A percentile compares a stretch with the other conserved stretches of the same genome.
Evolutionary conservation across 768 basidiomycete species (phyloP).

Genomic region (Amanita exitialis): DNA sequence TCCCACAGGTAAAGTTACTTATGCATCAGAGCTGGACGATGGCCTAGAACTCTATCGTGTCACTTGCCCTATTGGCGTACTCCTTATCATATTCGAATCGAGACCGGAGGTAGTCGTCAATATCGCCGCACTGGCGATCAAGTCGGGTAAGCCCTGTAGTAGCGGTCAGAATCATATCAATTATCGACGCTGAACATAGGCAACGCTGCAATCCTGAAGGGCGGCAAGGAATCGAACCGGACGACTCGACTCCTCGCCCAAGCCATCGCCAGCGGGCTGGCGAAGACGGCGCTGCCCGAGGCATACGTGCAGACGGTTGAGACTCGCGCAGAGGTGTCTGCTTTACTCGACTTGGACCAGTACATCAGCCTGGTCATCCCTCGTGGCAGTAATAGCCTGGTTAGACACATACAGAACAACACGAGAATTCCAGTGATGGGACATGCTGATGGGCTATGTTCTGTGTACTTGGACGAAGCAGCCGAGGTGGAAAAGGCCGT

Average conservation of each 20-base stretch:
- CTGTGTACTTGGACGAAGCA: conserved; percentile 78
- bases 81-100: conserved; percentile 95
- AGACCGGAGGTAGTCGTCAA: conserved; percentile 97
- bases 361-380: conserved; percentile 98
- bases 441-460: conserved; percentile 94
- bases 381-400: conserved; percentile 86
- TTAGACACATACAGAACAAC: conserved; percentile 77
- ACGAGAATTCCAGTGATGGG: conserved; percentile 98
- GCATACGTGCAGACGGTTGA: conserved; percentile 90
- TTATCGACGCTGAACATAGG: conserved; percentile 35
- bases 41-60: conserved; percentile 84
- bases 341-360: conserved; percentile 74
- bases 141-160: conserved; percentile 64
- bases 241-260: conserved; percentile 70
- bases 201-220: conserved; percentile 95
- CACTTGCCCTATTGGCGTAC: conserved; percentile 92
- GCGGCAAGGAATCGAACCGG: conserved; percentile 87
- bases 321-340: conserved; percentile 84
- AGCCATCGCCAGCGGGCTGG: conserved; percentile 71
- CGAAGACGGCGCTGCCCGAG: conserved; percentile 59
- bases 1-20: conserved; percentile 79
- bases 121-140: conserved; percentile 92
- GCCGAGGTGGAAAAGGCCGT: conserved; percentile 75
- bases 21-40: conserved; percentile 86
- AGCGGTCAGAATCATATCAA: background rate